Evolutionary conservation across 108 stramenopile species (phyloP).

Genomic region (Nitzschia putrida): DNA sequence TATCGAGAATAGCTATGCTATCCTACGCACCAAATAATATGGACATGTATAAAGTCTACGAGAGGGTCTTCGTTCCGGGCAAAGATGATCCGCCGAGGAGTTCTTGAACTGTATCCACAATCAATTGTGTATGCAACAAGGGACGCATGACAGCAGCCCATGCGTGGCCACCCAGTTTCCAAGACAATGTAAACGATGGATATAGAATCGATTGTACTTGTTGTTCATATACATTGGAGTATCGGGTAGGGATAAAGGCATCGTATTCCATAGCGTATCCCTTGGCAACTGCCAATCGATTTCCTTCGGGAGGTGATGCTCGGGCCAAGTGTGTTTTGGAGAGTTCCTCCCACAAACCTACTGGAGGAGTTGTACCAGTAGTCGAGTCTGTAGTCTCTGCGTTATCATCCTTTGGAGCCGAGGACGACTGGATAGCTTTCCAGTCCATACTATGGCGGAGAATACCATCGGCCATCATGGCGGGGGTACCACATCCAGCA

Average conservation of each 20-base stretch:
- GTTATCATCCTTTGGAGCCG: background rate
- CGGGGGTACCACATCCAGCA: conserved; percentile 14
- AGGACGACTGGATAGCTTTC: conserved; percentile 7
- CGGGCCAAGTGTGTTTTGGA: conserved; percentile 4
- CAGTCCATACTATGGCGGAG: conserved; percentile 18
- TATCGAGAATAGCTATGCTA: too few species aligned
- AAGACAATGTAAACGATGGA: conserved; percentile 1
- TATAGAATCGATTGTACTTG: conserved; percentile 1
- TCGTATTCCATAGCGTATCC: conserved; percentile 6
- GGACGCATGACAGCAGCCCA: background rate
- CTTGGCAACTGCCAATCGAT: conserved; percentile 3
- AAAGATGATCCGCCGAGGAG: background rate
- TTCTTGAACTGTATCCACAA: conserved; percentile 4
- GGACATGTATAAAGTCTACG: too few species aligned
- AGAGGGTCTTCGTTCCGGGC: background rate
- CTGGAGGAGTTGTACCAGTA: background rate
- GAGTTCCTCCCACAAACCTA: background rate
- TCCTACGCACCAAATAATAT: too few species aligned
- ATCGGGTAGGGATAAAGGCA: background rate
- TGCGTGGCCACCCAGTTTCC: background rate
- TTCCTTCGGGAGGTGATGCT: background rate
- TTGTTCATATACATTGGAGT: background rate
- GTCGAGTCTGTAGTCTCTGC: background rate
- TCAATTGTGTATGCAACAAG: background rate
- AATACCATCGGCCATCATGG: conserved; percentile 13